A percentile compares a stretch with the other conserved stretches of the same genome.
These are phyloP conservation scores for Rugosomyces carneus DNA, from an alignment of 1,284 basidiomycete genomes.

Conservation along the genomic window DNA sequence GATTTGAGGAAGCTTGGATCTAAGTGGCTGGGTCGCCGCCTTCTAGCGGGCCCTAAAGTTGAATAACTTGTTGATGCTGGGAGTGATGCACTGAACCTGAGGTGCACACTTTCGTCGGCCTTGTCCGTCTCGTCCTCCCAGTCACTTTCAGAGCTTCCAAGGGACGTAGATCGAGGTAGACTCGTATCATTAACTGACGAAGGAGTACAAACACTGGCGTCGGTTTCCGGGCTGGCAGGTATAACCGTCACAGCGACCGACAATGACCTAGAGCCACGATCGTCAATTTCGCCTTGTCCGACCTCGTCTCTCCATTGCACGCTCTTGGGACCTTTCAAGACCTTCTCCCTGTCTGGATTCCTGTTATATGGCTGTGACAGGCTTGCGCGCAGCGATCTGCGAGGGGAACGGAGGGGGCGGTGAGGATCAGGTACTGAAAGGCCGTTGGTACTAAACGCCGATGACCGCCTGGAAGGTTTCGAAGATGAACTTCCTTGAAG, in stretches of 20 bases:
- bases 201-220: constrained; percentile 14
- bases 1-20: constrained; percentile 65
- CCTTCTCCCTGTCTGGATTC: constrained; percentile 55
- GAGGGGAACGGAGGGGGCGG: constrained; percentile 48
- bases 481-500: constrained; percentile 29
- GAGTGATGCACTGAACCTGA: constrained; percentile 39
- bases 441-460: constrained; percentile 39
- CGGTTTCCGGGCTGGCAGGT: constrained; percentile 36
- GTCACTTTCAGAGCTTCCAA: constrained; percentile 69
- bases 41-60: constrained; percentile 27
- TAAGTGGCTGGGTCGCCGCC: constrained; percentile 57
- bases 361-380: constrained; percentile 58
- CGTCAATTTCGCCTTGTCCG: constrained; percentile 78
- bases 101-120: constrained; percentile 64
- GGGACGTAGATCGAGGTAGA: constrained; percentile 31
- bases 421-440: constrained; percentile 32
- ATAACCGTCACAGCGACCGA: constrained; percentile 34
- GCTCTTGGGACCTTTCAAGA: constrained; percentile 59
- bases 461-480: constrained; percentile 40
- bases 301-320: constrained; percentile 89
- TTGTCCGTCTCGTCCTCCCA: constrained; percentile 85
- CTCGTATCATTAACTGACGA: constrained; percentile 23
- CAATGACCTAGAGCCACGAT: constrained; percentile 40
- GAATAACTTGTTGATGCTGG: constrained; percentile 26
- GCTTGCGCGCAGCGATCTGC: constrained; percentile 65